These are phyloP conservation scores for Acanthamoeba royreba DNA, from an alignment of 208 protist genomes.

Conservation along the genomic window DNA sequence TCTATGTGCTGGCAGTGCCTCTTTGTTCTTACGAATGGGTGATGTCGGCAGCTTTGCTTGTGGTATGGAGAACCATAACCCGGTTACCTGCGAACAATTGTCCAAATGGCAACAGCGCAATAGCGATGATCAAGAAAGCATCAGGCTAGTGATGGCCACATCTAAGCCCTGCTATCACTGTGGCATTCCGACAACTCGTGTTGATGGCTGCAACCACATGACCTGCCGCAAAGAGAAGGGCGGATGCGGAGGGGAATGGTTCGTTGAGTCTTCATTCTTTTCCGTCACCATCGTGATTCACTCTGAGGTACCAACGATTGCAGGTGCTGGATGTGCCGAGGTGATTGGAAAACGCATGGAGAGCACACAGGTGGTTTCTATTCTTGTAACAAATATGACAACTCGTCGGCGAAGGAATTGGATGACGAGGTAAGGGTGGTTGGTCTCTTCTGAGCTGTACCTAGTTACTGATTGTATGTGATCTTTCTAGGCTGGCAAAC, in stretches of 20 bases:
- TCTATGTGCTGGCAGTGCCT: neutral
- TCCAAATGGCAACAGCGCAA: slow-evolving; percentile 67
- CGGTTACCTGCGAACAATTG: slow-evolving; percentile 63
- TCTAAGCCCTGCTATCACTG: slow-evolving; percentile 69
- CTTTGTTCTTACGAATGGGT: neutral
- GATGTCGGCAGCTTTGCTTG: slow-evolving; percentile 51
- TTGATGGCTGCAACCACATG: slow-evolving; percentile 74
- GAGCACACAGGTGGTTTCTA: slow-evolving; percentile 73
- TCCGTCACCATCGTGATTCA: neutral
- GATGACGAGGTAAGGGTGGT: slow-evolving; percentile 26
- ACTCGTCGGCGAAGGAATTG: slow-evolving; percentile 51
- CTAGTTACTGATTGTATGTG: neutral
- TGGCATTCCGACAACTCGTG: slow-evolving; percentile 60
- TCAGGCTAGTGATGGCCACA: slow-evolving; percentile 64
- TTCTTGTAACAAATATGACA: slow-evolving; percentile 70
- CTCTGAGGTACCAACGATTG: neutral
- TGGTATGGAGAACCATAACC: slow-evolving; percentile 66
- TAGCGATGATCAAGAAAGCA: slow-evolving; percentile 61
- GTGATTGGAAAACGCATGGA: slow-evolving; percentile 69
- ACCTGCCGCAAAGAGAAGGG: slow-evolving; percentile 60
- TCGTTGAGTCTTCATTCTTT: neutral
- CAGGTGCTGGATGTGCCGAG: slow-evolving; percentile 72
- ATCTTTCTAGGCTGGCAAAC: neutral
- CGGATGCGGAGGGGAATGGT: slow-evolving; percentile 67
- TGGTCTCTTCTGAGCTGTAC: neutral